These are phyloP conservation scores for Chlamydomonas reinhardtii DNA, from an alignment of 163 green algal species.

Conservation along the genomic window DNA sequence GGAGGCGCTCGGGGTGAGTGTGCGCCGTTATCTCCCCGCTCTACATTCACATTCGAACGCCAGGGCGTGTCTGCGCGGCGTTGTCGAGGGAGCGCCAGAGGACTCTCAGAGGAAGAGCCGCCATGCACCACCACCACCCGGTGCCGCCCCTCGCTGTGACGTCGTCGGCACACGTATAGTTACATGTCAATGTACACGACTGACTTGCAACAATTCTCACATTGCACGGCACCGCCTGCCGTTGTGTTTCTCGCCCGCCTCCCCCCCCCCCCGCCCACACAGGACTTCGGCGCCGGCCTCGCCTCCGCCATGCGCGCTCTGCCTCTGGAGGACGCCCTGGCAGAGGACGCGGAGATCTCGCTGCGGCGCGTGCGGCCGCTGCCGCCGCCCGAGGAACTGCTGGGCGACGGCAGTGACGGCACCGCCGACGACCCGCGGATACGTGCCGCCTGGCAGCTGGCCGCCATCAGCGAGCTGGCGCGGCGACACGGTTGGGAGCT, in stretches of 20 bases:
- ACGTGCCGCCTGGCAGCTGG: constrained; percentile 25
- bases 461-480: constrained; percentile 32
- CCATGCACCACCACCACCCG: too few species aligned
- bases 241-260: too few species aligned
- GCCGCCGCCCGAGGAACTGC: constrained; percentile 12
- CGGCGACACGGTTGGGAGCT: constrained; percentile 29
- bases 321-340: constrained; percentile 14
- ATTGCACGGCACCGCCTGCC: too few species aligned
- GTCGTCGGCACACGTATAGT: too few species aligned
- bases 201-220: too few species aligned
- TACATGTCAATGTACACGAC: too few species aligned
- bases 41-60: too few species aligned
- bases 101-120: too few species aligned
- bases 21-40: neutral
- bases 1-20: constrained; percentile 25
- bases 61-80: too few species aligned
- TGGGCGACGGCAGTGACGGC: constrained; percentile 5
- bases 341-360: constrained; percentile 7
- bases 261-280: too few species aligned
- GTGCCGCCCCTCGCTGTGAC: too few species aligned
- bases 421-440: constrained; percentile 20
- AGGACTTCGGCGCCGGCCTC: constrained; percentile 9
- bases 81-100: too few species aligned
- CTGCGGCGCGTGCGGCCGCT: neutral
- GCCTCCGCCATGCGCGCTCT: neutral